Evolutionary conservation across 352 stramenopile species (phyloP).

Genomic region (Globisporangium sylvaticum): DNA sequence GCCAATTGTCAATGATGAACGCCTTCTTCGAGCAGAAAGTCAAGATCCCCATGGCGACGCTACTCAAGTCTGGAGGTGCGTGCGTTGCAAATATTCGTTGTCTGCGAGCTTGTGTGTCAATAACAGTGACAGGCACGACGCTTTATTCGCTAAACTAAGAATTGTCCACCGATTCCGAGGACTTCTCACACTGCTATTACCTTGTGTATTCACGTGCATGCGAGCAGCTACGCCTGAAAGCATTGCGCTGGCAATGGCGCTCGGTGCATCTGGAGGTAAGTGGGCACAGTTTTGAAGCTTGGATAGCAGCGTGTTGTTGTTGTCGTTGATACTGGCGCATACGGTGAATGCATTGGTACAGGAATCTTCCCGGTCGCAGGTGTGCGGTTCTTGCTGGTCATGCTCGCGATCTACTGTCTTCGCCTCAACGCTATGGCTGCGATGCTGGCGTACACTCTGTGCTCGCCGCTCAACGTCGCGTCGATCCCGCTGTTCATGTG

Average conservation of each 20-base stretch:
- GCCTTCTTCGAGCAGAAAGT: constrained; percentile 63
- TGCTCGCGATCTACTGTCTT: constrained; percentile 76
- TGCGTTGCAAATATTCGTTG: too few species aligned
- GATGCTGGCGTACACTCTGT: constrained; percentile 83
- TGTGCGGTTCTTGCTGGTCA: constrained; percentile 67
- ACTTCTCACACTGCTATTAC: too few species aligned
- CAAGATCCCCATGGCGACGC: constrained; percentile 48
- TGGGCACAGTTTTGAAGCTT: too few species aligned
- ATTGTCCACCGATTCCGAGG: too few species aligned
- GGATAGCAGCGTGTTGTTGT: background rate
- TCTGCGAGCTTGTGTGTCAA: too few species aligned
- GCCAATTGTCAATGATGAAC: background rate
- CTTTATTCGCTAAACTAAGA: too few species aligned
- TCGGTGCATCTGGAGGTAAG: constrained; percentile 62
- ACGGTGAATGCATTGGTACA: constrained; percentile 1
- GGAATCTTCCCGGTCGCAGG: constrained; percentile 79
- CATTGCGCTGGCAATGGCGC: constrained; percentile 75
- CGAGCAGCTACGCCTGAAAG: constrained; percentile 56
- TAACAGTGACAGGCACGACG: too few species aligned
- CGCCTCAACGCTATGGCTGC: constrained; percentile 74
- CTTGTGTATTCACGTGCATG: background rate
- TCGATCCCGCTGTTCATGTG: constrained; percentile 78
- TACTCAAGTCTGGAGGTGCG: constrained; percentile 9
- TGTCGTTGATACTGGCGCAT: background rate
- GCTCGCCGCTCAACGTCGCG: constrained; percentile 75